A percentile compares a stretch with the other conserved stretches of the same genome.
Conservation (phyloP, 108 stramenopile genomes). For the Cyclotella sp. region DNA sequence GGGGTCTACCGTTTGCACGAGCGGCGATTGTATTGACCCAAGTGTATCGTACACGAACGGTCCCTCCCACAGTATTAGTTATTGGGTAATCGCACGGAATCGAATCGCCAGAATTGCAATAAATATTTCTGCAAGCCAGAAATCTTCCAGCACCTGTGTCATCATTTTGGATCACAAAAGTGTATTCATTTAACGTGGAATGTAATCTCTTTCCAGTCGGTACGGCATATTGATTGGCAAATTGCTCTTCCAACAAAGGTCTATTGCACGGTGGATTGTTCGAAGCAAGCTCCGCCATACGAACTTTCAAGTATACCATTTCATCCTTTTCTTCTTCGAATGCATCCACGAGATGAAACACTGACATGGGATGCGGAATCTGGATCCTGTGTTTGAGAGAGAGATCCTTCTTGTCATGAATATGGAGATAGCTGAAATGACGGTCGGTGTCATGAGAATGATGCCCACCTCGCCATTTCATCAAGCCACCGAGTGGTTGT, state of each 20-base stretch:
- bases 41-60: slow-evolving; percentile 18
- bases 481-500: slow-evolving; percentile 25
- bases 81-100: slow-evolving; percentile 16
- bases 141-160: slow-evolving; percentile 14
- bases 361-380: slow-evolving; percentile 16
- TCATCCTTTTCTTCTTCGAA: slow-evolving; percentile 21
- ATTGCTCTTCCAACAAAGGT: slow-evolving; percentile 30
- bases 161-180: slow-evolving; percentile 15
- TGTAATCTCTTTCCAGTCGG: slow-evolving; percentile 1
- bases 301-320: slow-evolving; percentile 1
- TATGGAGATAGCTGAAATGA: slow-evolving; percentile 10
- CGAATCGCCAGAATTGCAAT: neutral
- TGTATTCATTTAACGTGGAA: slow-evolving; percentile 34
- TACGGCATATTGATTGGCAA: slow-evolving; percentile 38
- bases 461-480: slow-evolving; percentile 28
- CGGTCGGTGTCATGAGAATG: neutral
- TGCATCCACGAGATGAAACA: slow-evolving; percentile 31
- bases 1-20: neutral
- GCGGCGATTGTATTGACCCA: slow-evolving; percentile 34
- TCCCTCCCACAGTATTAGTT: slow-evolving; percentile 1
- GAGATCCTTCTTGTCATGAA: slow-evolving; percentile 10
- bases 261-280: slow-evolving; percentile 18
- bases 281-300: slow-evolving; percentile 27
- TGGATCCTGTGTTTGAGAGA: slow-evolving; percentile 14
- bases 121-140: slow-evolving; percentile 9